Evolutionary conservation across 2,329 filamentous ascomycete species (phyloP).

Genomic region (Penicillium sp.): DNA sequence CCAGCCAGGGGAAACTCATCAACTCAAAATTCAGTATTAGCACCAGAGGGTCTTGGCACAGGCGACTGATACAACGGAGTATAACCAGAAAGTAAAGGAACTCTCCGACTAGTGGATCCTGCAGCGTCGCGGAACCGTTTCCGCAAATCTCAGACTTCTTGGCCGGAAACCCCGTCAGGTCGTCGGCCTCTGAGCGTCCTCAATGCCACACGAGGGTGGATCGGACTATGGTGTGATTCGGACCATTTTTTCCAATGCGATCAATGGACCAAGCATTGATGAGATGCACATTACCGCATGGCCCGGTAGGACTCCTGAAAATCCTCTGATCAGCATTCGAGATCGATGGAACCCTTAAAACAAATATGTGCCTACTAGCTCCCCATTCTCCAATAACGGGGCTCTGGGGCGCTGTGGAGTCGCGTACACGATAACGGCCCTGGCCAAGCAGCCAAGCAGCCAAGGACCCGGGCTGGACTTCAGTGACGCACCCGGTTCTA

Average conservation of each 20-base stretch:
- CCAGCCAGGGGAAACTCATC: not conserved
- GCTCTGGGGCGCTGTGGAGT: not conserved
- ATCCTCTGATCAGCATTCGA: not conserved
- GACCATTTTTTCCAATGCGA: not conserved
- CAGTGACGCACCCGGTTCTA: not conserved
- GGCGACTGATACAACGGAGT: not conserved
- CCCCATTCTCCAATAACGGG: not conserved
- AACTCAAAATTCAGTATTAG: not conserved
- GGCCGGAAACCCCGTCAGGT: not conserved
- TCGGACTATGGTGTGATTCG: conserved; percentile 1
- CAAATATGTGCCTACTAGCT: not conserved
- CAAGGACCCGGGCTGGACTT: not conserved
- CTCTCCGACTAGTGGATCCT: not conserved
- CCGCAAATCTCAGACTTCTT: not conserved
- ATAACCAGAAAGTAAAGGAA: not conserved
- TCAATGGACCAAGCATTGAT: not conserved
- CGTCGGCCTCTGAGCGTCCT: conserved; percentile 3
- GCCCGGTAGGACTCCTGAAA: not conserved
- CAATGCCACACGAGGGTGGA: not conserved
- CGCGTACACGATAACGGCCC: not conserved
- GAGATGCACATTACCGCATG: not conserved
- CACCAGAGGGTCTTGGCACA: not conserved
- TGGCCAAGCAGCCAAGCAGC: conserved; percentile 2
- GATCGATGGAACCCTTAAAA: not conserved
- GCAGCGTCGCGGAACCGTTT: not conserved